Evolutionary conservation across 768 basidiomycete genomes (phyloP).

Genomic region (Naganishia vishniacii): DNA sequence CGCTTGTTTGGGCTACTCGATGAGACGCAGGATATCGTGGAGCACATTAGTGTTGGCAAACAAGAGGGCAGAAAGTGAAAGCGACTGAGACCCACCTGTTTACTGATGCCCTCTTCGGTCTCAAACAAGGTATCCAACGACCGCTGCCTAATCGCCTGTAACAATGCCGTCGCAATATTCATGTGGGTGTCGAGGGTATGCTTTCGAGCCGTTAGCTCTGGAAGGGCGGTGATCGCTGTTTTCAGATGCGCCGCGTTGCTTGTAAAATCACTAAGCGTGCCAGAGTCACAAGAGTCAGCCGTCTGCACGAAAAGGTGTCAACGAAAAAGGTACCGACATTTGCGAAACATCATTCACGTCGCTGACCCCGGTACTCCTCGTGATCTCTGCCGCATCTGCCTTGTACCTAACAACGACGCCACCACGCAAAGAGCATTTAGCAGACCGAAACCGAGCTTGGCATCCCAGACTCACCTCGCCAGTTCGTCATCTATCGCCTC

Average conservation of each 20-base stretch:
- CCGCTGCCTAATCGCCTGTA: conserved; percentile 91
- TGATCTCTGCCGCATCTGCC: conserved; percentile 93
- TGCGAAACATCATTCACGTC: conserved; percentile 93
- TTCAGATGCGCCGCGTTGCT: conserved; percentile 91
- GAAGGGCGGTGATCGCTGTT: conserved; percentile 92
- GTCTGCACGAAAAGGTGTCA: neutral
- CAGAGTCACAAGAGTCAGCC: too few relatives aligned
- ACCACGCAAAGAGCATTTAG: neutral
- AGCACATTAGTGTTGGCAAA: too few relatives aligned
- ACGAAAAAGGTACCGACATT: conserved; percentile 61
- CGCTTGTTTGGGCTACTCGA: conserved; percentile 55
- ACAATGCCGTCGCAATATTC: conserved; percentile 93
- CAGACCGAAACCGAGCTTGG: neutral
- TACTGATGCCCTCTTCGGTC: conserved; percentile 80
- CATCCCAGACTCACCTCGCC: conserved; percentile 56
- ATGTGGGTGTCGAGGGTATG: conserved; percentile 96
- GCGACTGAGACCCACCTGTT: conserved; percentile 73
- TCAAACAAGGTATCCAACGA: conserved; percentile 97
- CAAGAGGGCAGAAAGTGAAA: too few relatives aligned
- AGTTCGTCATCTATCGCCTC: conserved; percentile 92
- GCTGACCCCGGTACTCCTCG: conserved; percentile 88
- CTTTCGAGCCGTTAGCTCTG: conserved; percentile 92
- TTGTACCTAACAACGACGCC: conserved; percentile 55
- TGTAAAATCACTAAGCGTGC: conserved; percentile 65
- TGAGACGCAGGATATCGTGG: too few relatives aligned